A percentile compares a stretch with the other conserved stretches of the same genome.
Conservation (phyloP, 371 early-diverging fungal species). For the Mortierella sp. region DNA sequence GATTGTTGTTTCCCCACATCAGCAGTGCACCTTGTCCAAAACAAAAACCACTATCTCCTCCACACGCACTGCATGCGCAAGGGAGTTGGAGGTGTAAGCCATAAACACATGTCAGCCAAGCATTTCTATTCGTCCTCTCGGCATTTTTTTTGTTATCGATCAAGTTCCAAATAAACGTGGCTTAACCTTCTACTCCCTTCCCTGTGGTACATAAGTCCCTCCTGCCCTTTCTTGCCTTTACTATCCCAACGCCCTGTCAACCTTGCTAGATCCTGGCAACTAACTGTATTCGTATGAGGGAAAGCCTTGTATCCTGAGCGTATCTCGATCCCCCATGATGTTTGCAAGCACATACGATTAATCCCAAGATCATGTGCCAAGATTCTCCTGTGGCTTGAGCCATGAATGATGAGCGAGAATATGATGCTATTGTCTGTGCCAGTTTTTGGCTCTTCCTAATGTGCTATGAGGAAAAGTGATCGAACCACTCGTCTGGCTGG, state of each 20-base stretch:
- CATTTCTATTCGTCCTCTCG: not conserved
- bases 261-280: too few species aligned
- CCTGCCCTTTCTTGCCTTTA: not conserved
- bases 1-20: not conserved
- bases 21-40: not conserved
- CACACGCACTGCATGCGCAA: not conserved
- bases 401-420: too few species aligned
- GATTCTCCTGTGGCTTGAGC: too few species aligned
- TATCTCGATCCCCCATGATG: too few species aligned
- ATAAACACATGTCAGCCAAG: conserved; percentile 7
- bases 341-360: too few species aligned
- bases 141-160: conserved; percentile 7
- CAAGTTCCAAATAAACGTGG: not conserved
- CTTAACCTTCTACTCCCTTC: not conserved
- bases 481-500: too few species aligned
- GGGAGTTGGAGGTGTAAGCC: not conserved
- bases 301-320: too few species aligned
- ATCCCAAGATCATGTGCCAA: too few species aligned
- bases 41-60: not conserved
- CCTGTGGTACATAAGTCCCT: not conserved
- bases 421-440: too few species aligned
- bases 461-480: too few species aligned
- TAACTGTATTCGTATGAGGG: too few species aligned
- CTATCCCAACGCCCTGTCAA: not conserved
- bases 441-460: too few species aligned